Percentiles rank a stretch among this genome's conserved stretches.
These are phyloP conservation scores for Pleoardoris graminearum DNA, from an alignment of 2,329 filamentous ascomycete species.

Conservation along the genomic window DNA sequence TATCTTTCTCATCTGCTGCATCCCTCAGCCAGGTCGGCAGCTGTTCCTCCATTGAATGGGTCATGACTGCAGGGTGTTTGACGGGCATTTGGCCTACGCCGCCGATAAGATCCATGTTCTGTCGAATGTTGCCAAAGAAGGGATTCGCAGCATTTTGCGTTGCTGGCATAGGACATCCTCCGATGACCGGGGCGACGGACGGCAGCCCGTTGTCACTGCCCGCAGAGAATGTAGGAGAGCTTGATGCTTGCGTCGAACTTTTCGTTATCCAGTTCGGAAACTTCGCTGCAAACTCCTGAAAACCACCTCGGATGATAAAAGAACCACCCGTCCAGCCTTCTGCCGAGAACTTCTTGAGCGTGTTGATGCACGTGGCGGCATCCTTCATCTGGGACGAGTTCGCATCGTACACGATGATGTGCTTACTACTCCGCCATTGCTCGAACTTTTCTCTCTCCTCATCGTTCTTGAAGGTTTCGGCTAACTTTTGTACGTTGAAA, in stretches of 20 bases:
- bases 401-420: conserved; percentile 86
- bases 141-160: conserved; percentile 73
- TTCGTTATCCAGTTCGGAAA: conserved; percentile 64
- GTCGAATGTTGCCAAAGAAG: conserved; percentile 94
- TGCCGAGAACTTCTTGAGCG: conserved; percentile 86
- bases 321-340: conserved; percentile 78
- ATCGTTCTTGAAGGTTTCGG: conserved; percentile 79
- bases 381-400: conserved; percentile 78
- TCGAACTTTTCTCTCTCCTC: conserved; percentile 73
- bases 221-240: conserved; percentile 27
- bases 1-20: conserved; percentile 67
- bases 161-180: conserved; percentile 80
- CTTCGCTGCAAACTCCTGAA: conserved; percentile 69
- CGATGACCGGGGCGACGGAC: conserved; percentile 75
- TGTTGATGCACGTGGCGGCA: conserved; percentile 77
- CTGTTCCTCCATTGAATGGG: conserved; percentile 50
- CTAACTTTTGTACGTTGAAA: conserved; percentile 84
- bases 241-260: conserved; percentile 49
- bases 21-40: conserved; percentile 78
- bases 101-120: conserved; percentile 92
- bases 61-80: conserved; percentile 60
- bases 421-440: conserved; percentile 71
- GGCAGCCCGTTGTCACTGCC: conserved; percentile 41
- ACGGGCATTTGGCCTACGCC: conserved; percentile 81
- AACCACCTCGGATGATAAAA: conserved; percentile 80